Conservation (phyloP, 352 stramenopile genomes). For the Bremia lactucae region DNA sequence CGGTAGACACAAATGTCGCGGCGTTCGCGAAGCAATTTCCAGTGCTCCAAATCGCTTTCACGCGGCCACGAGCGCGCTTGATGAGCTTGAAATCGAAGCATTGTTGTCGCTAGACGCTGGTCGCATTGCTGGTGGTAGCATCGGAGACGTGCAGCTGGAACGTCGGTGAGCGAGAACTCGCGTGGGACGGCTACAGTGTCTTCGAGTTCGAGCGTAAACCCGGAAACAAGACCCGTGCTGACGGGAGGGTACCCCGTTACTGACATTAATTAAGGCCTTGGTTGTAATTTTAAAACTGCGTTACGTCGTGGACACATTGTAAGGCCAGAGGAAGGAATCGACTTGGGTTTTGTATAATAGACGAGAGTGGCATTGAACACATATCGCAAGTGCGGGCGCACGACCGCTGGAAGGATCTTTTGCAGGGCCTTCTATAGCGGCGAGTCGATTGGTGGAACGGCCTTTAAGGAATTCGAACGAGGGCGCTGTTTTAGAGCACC, state of each 20-base stretch:
- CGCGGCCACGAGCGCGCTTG: constrained; percentile 23
- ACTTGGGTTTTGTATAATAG: neutral
- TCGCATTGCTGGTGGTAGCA: constrained; percentile 42
- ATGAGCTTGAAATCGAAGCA: constrained; percentile 35
- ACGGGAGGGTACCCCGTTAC: constrained; percentile 4
- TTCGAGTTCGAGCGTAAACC: constrained; percentile 27
- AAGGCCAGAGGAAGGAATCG: neutral
- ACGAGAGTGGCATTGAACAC: too few species aligned
- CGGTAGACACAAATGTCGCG: constrained; percentile 55
- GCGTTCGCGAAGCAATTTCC: constrained; percentile 56
- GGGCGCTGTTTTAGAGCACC: too few species aligned
- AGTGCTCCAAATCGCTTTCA: constrained; percentile 10
- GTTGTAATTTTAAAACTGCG: neutral
- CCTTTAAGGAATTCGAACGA: too few species aligned
- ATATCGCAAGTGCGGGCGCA: neutral
- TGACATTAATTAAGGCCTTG: too few species aligned
- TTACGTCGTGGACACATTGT: neutral
- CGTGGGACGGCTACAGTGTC: constrained; percentile 13
- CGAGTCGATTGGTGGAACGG: too few species aligned
- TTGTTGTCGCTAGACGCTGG: constrained; percentile 27
- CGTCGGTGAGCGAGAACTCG: constrained; percentile 21
- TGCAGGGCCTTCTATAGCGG: neutral
- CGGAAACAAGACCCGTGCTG: constrained; percentile 21
- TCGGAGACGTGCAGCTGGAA: constrained; percentile 30
- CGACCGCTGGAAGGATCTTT: neutral